A percentile compares a stretch with the other conserved stretches of the same genome.
These are phyloP conservation scores for Pterocarpus macrocarpus DNA, from an alignment of 306 rosid species.

Conservation along the genomic window DNA sequence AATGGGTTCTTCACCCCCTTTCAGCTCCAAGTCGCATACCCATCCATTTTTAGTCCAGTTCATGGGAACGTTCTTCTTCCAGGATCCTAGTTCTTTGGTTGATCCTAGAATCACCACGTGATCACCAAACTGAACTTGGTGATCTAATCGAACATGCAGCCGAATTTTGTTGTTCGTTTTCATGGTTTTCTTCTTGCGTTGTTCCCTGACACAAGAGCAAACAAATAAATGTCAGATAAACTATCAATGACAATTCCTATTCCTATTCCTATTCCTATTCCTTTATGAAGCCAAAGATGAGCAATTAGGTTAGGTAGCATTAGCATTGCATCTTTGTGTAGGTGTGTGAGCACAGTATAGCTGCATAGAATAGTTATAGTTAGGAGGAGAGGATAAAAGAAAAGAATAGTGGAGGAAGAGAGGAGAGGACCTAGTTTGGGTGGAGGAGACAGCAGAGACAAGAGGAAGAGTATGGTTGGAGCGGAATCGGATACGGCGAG, in stretches of 20 bases:
- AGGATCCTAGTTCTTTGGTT: conserved; percentile 74
- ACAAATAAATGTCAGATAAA: background rate
- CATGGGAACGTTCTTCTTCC: conserved; percentile 73
- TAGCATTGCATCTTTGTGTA: too few species aligned
- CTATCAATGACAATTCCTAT: too few species aligned
- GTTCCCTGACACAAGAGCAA: conserved; percentile 53
- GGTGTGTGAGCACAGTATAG: too few species aligned
- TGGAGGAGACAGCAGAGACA: background rate
- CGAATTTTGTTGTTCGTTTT: conserved; percentile 52
- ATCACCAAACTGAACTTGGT: conserved; percentile 89
- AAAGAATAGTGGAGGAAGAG: background rate
- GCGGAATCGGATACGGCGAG: background rate
- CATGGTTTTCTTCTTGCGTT: conserved; percentile 40
- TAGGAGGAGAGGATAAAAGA: too few species aligned
- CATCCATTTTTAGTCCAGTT: conserved; percentile 84
- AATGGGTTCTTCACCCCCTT: conserved; percentile 45
- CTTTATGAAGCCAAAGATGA: too few species aligned
- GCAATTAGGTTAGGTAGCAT: too few species aligned
- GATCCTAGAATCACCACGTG: conserved; percentile 83
- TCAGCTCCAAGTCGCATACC: conserved; percentile 67
- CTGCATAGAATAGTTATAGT: too few species aligned
- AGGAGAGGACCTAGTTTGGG: background rate
- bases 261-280: too few species aligned
- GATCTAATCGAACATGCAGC: conserved; percentile 69
- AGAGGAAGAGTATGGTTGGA: background rate